phyloP scores from a whole-genome alignment of 2,329 filamentous ascomycete species.

The Aspergillus arachidicola region DNA sequence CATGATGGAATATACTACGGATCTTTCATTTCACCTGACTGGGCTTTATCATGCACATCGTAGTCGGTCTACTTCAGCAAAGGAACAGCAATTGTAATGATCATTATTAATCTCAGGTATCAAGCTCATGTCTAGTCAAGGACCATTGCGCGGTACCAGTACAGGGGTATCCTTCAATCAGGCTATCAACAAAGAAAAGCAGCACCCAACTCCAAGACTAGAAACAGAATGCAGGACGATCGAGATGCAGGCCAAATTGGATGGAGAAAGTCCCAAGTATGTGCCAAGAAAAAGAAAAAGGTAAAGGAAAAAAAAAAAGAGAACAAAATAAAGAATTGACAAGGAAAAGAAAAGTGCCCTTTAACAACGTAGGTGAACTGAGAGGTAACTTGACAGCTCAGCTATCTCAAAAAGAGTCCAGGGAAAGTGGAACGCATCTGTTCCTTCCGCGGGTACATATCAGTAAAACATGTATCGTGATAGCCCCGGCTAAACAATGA shows the following conservation, averaged over 20 bases:
- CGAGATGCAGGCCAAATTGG: background rate
- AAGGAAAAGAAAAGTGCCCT: background rate
- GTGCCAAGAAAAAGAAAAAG: background rate
- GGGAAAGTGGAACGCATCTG: too few species aligned
- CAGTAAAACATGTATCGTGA: background rate
- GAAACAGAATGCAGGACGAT: background rate
- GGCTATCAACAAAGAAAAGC: background rate
- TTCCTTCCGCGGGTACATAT: too few species aligned
- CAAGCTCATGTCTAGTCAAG: background rate
- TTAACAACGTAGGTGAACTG: too few species aligned
- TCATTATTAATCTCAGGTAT: background rate
- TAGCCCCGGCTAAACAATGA: background rate
- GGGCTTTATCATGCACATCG: background rate
- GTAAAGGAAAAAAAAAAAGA: background rate
- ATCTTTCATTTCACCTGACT: background rate
- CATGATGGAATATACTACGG: slow-evolving; percentile 6
- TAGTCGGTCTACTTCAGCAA: background rate
- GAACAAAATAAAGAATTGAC: background rate
- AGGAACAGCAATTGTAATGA: background rate
- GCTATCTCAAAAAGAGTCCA: too few species aligned
- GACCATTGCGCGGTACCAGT: background rate
- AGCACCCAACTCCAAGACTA: background rate
- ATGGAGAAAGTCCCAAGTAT: background rate
- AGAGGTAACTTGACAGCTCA: too few species aligned
- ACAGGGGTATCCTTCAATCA: background rate